Percentiles rank a stretch among this genome's conserved stretches.
Evolutionary conservation across 352 stramenopile species (phyloP).

Genomic region (Pythium aphanidermatum): DNA sequence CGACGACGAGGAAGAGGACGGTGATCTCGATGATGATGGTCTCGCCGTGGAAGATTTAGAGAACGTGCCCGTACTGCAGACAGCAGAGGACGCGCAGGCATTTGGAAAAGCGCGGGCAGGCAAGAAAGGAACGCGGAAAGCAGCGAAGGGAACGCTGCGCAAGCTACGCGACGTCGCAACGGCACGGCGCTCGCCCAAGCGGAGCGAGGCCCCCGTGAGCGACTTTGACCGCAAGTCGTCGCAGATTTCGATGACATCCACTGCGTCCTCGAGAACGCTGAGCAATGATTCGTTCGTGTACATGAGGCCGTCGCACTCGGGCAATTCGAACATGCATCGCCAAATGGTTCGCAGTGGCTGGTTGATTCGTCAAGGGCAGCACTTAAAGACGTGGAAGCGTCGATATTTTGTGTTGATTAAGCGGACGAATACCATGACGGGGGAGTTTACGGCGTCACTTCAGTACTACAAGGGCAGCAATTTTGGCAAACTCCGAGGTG

Average conservation of each 20-base stretch:
- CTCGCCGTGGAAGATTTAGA: conserved; percentile 45
- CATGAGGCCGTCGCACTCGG: conserved; percentile 20
- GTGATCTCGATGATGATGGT: conserved; percentile 23
- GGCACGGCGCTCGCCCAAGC: conserved; percentile 15
- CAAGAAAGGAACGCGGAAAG: conserved; percentile 29
- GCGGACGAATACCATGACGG: conserved; percentile 56
- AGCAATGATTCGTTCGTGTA: not conserved
- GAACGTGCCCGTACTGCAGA: conserved; percentile 64
- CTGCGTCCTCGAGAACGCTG: not conserved
- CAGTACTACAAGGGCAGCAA: conserved; percentile 86
- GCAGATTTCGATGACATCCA: conserved; percentile 7
- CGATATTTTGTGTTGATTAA: conserved; percentile 85
- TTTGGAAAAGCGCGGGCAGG: conserved; percentile 14
- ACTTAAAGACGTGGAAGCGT: conserved; percentile 80
- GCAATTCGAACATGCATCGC: conserved; percentile 26
- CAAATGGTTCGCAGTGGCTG: conserved; percentile 28
- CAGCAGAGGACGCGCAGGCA: conserved; percentile 40
- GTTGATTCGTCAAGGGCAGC: conserved; percentile 26
- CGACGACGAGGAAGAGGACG: conserved; percentile 19
- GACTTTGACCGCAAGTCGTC: conserved; percentile 5
- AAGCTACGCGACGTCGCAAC: conserved; percentile 15
- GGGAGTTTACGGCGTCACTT: conserved; percentile 64
- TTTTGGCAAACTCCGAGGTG: conserved; percentile 69
- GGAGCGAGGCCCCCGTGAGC: not conserved
- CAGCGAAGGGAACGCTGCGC: conserved; percentile 9